These are phyloP conservation scores for Mrakia hoshinonis DNA, from an alignment of 768 basidiomycete genomes.

Conservation along the genomic window DNA sequence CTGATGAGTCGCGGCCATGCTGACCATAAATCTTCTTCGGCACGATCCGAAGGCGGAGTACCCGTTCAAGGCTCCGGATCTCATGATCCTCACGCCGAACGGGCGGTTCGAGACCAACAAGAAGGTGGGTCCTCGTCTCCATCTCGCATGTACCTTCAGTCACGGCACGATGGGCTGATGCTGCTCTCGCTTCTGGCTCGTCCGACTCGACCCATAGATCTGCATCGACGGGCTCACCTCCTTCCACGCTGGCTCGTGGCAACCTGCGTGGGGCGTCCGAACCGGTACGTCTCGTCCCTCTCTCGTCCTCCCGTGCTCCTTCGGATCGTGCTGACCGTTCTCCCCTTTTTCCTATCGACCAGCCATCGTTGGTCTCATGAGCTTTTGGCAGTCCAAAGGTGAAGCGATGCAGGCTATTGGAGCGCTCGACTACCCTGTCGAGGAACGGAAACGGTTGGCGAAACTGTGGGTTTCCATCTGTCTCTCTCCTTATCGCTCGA, in stretches of 20 bases:
- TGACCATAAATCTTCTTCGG: too few species aligned
- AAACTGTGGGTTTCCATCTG: slow-evolving; percentile 50
- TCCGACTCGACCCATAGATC: slow-evolving; percentile 31
- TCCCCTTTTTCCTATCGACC: neutral
- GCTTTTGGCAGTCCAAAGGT: slow-evolving; percentile 53
- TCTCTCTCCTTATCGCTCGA: neutral
- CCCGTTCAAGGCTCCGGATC: slow-evolving; percentile 89
- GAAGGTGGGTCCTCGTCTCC: slow-evolving; percentile 52
- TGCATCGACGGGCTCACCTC: slow-evolving; percentile 40
- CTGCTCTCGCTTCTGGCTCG: neutral
- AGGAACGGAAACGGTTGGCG: slow-evolving; percentile 71
- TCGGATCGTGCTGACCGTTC: neutral
- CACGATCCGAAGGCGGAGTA: slow-evolving; percentile 87
- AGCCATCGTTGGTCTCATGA: slow-evolving; percentile 40
- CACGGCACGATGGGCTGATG: neutral
- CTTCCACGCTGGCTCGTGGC: slow-evolving; percentile 92
- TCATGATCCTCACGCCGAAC: slow-evolving; percentile 91
- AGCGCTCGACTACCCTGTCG: slow-evolving; percentile 67
- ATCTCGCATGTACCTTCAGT: too few species aligned
- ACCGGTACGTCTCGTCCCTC: slow-evolving; percentile 47
- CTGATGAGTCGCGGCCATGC: too few species aligned
- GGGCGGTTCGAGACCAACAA: slow-evolving; percentile 95
- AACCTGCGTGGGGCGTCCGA: slow-evolving; percentile 95
- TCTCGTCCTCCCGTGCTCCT: neutral
- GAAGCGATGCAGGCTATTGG: slow-evolving; percentile 77